Conservation (phyloP, 2,329 filamentous ascomycete species). For the Didymella pinodella region DNA sequence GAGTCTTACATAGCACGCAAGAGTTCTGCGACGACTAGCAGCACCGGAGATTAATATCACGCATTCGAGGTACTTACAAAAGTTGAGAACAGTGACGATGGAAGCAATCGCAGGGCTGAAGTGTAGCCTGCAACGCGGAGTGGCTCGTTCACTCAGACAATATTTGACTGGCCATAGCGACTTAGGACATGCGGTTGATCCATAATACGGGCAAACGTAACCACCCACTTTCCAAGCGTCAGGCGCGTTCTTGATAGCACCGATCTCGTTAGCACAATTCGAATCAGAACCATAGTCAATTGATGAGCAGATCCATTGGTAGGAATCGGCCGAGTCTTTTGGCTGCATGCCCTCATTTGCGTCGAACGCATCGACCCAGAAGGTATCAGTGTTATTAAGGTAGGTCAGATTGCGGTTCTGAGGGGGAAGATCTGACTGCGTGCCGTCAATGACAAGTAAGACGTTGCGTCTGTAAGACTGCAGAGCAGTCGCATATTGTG, state of each 20-base stretch:
- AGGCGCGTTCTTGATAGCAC: not conserved
- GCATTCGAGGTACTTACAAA: not conserved
- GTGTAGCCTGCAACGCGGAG: conserved; percentile 29
- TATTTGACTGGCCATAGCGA: conserved; percentile 23
- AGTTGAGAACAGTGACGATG: conserved; percentile 4
- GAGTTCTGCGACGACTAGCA: not conserved
- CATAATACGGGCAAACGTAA: too few relatives aligned
- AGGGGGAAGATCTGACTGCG: too few relatives aligned
- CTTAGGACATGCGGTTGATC: too few relatives aligned
- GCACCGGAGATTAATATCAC: too few relatives aligned
- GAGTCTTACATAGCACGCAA: not conserved
- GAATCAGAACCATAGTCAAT: not conserved
- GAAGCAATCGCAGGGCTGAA: conserved; percentile 4
- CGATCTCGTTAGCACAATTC: not conserved
- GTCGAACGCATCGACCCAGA: not conserved
- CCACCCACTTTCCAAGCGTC: not conserved
- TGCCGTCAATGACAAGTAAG: conserved; percentile 3
- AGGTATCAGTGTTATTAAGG: not conserved
- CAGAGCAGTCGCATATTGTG: not conserved
- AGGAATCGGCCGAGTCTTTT: not conserved
- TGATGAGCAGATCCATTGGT: conserved; percentile 3
- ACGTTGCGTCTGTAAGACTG: conserved; percentile 8
- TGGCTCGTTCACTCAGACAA: conserved; percentile 30
- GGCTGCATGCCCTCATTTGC: not conserved
- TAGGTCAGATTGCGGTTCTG: not conserved